Evolutionary conservation across 2,329 filamentous ascomycete genomes (phyloP).

Genomic region (Elsinoe batatas): DNA sequence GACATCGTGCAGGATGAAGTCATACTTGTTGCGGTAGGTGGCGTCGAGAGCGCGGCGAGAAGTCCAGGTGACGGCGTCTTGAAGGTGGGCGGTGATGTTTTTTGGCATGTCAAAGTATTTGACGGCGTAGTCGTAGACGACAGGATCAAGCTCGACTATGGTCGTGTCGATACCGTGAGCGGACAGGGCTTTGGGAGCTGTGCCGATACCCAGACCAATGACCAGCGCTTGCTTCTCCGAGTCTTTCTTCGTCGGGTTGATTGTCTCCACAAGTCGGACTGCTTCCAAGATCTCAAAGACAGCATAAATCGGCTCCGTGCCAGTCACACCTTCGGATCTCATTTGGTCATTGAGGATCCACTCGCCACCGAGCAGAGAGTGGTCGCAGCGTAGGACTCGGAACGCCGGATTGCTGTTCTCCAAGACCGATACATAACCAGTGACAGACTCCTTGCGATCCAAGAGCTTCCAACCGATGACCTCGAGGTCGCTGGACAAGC

Average conservation of each 20-base stretch:
- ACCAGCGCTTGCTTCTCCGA: conserved; percentile 69
- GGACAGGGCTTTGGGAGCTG: conserved; percentile 76
- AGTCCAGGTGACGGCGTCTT: conserved; percentile 68
- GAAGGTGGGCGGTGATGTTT: conserved; percentile 70
- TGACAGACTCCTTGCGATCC: conserved; percentile 74
- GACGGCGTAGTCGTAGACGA: conserved; percentile 71
- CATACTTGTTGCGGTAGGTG: conserved; percentile 42
- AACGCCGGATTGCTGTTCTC: conserved; percentile 64
- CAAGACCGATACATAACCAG: conserved; percentile 85
- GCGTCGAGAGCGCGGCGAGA: conserved; percentile 36
- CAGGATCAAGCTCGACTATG: conserved; percentile 87
- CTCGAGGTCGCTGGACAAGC: conserved; percentile 48
- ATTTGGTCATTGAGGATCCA: conserved; percentile 55
- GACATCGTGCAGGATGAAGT: conserved; percentile 95
- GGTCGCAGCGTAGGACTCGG: conserved; percentile 81
- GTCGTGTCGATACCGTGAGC: conserved; percentile 85
- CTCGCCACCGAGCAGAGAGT: conserved; percentile 86
- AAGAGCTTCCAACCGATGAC: conserved; percentile 63
- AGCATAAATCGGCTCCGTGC: conserved; percentile 82
- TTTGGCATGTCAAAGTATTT: conserved; percentile 72
- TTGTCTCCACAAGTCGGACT: conserved; percentile 63
- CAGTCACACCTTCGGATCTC: conserved; percentile 34
- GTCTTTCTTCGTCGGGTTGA: conserved; percentile 40
- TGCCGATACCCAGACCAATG: conserved; percentile 87
- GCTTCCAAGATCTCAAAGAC: conserved; percentile 96